Base-by-base conservation (phyloP, 495 filamentous ascomycete species). In the Sphaerosporella brunnea region DNA sequence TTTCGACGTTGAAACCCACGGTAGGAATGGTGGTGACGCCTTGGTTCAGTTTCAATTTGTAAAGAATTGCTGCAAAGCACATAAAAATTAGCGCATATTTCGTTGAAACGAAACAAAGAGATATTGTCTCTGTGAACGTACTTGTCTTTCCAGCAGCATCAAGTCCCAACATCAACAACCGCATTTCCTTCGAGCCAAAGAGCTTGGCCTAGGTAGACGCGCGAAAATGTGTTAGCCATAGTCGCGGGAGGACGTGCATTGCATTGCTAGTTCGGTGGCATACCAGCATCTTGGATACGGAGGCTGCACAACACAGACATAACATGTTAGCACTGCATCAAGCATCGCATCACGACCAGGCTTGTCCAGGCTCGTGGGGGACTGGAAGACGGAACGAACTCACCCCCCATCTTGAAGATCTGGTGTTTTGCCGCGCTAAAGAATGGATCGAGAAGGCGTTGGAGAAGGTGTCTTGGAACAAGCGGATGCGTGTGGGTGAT, bases 1-100 rank as follows among this genome's bases (percentile, higher is more conserved):
- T 96, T 76, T 99, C 90, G 61, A 97, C 90, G 69, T 97, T 97
- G 72, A 97, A 97, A 47, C 90, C 92, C 57, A 96, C 90, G 24
- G 90, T 96, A 21, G 90, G 90, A 55, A 99, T 96, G n/a, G 92
- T 96, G 39, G 92, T 96, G 55, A 99, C 86, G 55, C 92, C 82
- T 65, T 93, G 86, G 63, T 93, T 85, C 52, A 96, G 77, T 73
- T 96, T 96, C 62, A 97, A 75, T 72, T 94, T 94, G 74, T 97
- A 97, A n/a, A 97, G 79, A 62, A 97, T 97, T 28, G 90, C 78
- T 82, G 53, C 21, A 38, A 40, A 8, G 8, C n/a, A n/a, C n/a
- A 39, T 5, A 39, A 39, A 39, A 39, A n/a, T 39, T 39, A 7
- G 19, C 8, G 13, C 15, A n/a, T n/a, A n/a, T n/a, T n/a, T n/a